Evolutionary conservation across 805 yeast genomes (phyloP).

Genomic region (Hanseniaspora valbyensis): DNA sequence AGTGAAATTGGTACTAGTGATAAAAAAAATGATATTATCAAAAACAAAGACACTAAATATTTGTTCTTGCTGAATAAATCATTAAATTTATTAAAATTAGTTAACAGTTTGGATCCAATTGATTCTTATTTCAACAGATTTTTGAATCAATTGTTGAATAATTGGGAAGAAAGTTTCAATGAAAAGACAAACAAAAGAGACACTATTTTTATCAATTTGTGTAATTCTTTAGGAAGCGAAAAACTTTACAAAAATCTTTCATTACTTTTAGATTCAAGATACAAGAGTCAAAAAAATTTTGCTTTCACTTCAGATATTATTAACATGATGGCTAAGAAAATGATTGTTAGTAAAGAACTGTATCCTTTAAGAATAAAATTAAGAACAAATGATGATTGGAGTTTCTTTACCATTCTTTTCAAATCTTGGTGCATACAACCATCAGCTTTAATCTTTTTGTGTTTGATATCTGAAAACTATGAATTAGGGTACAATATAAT

Average conservation of each 20-base stretch:
- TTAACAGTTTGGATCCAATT: conserved; percentile 33
- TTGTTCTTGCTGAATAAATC: conserved; percentile 20
- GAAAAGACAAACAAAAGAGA: conserved; percentile 47
- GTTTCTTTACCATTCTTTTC: conserved; percentile 64
- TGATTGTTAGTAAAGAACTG: conserved; percentile 78
- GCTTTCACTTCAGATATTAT: conserved; percentile 70
- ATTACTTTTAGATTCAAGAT: conserved; percentile 45
- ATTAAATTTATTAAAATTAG: conserved; percentile 23
- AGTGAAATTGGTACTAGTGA: neutral
- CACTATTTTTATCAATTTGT: conserved; percentile 72
- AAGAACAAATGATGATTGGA: conserved; percentile 56
- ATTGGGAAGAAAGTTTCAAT: conserved; percentile 39
- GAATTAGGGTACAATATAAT: conserved; percentile 77
- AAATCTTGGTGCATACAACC: conserved; percentile 88
- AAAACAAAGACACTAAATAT: neutral
- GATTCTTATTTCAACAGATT: conserved; percentile 68
- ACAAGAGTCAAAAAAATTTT: conserved; percentile 38
- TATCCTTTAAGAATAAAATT: conserved; percentile 56
- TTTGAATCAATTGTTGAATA: conserved; percentile 54
- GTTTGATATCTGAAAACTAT: conserved; percentile 77
- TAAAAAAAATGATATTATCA: neutral
- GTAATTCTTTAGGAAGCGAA: conserved; percentile 71
- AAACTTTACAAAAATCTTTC: conserved; percentile 73
- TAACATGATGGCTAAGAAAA: conserved; percentile 75
- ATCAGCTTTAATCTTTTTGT: conserved; percentile 74